Percentiles rank a stretch among this genome's conserved stretches.
These are phyloP conservation scores for Neopestalotiopsis rosae DNA, from an alignment of 2,329 filamentous ascomycete species.

Conservation along the genomic window DNA sequence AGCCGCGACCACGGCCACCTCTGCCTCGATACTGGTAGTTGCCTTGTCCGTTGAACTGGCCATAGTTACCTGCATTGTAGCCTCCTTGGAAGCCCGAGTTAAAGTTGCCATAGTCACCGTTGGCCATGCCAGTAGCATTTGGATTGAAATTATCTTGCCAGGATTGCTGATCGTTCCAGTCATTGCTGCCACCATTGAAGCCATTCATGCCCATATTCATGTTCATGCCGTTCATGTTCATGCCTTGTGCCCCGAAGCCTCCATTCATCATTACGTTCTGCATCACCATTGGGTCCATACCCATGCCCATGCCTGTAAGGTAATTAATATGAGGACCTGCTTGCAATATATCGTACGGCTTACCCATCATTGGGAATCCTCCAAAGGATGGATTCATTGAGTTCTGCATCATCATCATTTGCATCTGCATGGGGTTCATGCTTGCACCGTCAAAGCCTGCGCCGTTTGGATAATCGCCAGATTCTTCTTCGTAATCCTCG, in stretches of 20 bases:
- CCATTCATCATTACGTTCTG: slow-evolving; percentile 81
- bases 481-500: slow-evolving; percentile 39
- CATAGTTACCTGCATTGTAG: slow-evolving; percentile 84
- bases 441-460: slow-evolving; percentile 70
- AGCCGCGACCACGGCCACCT: slow-evolving; percentile 60
- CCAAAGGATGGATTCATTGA: slow-evolving; percentile 64
- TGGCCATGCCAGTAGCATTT: slow-evolving; percentile 82
- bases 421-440: slow-evolving; percentile 77
- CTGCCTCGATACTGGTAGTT: slow-evolving; percentile 72
- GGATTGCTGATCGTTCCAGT: slow-evolving; percentile 81
- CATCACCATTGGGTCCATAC: slow-evolving; percentile 81
- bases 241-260: slow-evolving; percentile 74
- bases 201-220: slow-evolving; percentile 79
- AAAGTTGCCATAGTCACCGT: slow-evolving; percentile 81
- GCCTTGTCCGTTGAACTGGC: slow-evolving; percentile 74
- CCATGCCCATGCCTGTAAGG: slow-evolving; percentile 76
- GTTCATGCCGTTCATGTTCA: slow-evolving; percentile 77
- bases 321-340: slow-evolving; percentile 17
- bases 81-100: slow-evolving; percentile 79
- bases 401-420: slow-evolving; percentile 78
- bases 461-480: slow-evolving; percentile 56
- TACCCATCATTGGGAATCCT: slow-evolving; percentile 86
- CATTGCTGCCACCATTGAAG: slow-evolving; percentile 74
- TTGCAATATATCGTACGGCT: slow-evolving; percentile 40
- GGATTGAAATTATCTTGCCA: slow-evolving; percentile 92